Conservation (phyloP, 2,329 filamentous ascomycete genomes). For the Hypoxylon rubiginosum region DNA sequence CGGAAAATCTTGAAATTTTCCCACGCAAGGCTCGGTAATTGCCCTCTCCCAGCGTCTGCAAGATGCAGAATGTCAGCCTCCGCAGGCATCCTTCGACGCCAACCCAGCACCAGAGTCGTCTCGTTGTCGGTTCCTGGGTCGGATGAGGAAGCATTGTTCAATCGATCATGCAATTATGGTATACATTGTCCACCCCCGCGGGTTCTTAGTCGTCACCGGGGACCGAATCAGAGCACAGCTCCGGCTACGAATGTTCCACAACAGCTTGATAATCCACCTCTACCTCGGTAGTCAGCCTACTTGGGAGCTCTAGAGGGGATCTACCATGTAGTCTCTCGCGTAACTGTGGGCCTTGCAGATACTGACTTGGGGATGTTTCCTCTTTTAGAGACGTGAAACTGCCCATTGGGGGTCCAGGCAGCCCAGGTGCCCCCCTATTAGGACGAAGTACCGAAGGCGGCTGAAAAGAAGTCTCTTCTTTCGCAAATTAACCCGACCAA, state of each 20-base stretch:
- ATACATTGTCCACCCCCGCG: slow-evolving; percentile 32
- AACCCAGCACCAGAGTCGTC: slow-evolving; percentile 10
- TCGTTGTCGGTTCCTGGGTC: slow-evolving; percentile 13
- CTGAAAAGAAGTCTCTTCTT: neutral
- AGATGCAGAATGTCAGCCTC: slow-evolving; percentile 18
- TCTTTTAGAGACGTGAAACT: slow-evolving; percentile 11
- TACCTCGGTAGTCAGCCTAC: neutral
- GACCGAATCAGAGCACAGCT: slow-evolving; percentile 6
- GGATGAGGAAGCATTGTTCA: slow-evolving; percentile 28
- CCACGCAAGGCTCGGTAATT: slow-evolving; percentile 21
- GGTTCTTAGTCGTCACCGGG: slow-evolving; percentile 10
- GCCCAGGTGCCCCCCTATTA: neutral
- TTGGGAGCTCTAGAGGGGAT: slow-evolving; percentile 1
- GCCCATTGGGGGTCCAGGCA: slow-evolving; percentile 12
- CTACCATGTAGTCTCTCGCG: slow-evolving; percentile 8
- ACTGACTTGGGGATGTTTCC: slow-evolving; percentile 2
- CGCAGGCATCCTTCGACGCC: slow-evolving; percentile 21
- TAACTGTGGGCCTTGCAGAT: slow-evolving; percentile 5
- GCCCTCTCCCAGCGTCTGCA: neutral
- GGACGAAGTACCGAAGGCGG: slow-evolving; percentile 9
- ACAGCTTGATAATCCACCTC: slow-evolving; percentile 19
- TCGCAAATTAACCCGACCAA: neutral
- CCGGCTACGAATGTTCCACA: slow-evolving; percentile 17
- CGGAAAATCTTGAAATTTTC: slow-evolving; percentile 6
- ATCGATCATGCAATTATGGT: slow-evolving; percentile 19